Conservation (phyloP, 768 basidiomycete species). For the Gloeopeniophorella convolvens region DNA sequence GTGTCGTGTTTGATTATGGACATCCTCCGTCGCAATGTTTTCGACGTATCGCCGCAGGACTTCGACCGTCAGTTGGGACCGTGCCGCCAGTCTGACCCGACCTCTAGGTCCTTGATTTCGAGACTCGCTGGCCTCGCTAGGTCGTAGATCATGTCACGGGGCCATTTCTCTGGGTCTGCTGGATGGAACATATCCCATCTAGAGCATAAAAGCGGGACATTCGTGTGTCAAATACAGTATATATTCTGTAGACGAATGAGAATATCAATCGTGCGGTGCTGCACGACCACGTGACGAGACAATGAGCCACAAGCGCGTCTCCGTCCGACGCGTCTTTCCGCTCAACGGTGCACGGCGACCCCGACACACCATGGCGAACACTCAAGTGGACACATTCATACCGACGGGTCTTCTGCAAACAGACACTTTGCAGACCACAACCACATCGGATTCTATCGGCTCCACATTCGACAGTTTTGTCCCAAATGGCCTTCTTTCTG, state of each 20-base stretch:
- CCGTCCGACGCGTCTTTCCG: constrained; percentile 9
- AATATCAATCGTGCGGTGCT: not conserved
- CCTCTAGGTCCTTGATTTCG: constrained; percentile 7
- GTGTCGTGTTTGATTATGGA: constrained; percentile 20
- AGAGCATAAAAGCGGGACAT: no score
- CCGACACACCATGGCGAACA: not conserved
- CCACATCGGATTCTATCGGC: not conserved
- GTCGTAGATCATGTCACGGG: not conserved
- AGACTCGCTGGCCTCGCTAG: constrained; percentile 6
- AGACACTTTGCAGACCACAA: not conserved
- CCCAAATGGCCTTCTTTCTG: constrained; percentile 14
- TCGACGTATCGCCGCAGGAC: constrained; percentile 11
- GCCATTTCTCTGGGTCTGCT: no score
- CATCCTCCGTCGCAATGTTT: constrained; percentile 17
- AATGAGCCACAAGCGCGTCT: not conserved
- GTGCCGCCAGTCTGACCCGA: constrained; percentile 12
- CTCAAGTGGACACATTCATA: constrained; percentile 1
- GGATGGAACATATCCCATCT: no score
- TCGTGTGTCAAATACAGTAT: no score
- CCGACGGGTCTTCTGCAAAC: constrained; percentile 1
- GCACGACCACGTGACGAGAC: constrained; percentile 8
- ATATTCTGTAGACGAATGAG: not conserved
- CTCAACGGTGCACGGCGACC: not conserved
- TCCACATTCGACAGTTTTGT: constrained; percentile 1
- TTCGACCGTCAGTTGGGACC: constrained; percentile 17